These are phyloP conservation scores for Dioszegia hungarica DNA, from an alignment of 768 basidiomycete genomes.

Conservation along the genomic window DNA sequence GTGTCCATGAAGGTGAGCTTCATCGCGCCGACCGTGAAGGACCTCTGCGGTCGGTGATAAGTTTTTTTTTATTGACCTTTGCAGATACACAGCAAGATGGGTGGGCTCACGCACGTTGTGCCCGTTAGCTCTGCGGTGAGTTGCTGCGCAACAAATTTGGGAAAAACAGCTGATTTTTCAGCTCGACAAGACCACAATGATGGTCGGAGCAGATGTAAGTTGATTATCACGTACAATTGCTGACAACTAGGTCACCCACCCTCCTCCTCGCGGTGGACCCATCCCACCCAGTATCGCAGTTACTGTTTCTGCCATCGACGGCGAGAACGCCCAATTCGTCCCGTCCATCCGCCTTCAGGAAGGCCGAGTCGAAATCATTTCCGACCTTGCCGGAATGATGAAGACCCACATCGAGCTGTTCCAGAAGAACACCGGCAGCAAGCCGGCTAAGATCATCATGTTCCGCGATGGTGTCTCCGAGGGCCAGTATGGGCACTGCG, in stretches of 20 bases:
- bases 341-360: constrained; percentile 42
- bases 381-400: constrained; percentile 41
- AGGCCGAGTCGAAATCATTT: constrained; percentile 44
- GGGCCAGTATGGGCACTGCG: constrained; percentile 45
- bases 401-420: constrained; percentile 32
- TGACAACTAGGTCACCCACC: no score
- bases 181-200: constrained; percentile 35
- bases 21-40: no score
- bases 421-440: constrained; percentile 31
- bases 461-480: constrained; percentile 49
- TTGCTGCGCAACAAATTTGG: constrained; percentile 7
- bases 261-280: constrained; percentile 25
- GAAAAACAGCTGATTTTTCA: background rate
- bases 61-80: no score
- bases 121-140: constrained; percentile 15
- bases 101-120: constrained; percentile 45
- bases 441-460: constrained; percentile 43
- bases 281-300: constrained; percentile 41
- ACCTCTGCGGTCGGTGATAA: background rate
- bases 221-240: no score
- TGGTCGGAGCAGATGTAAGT: constrained; percentile 42
- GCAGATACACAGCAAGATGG: constrained; percentile 47
- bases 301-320: constrained; percentile 28
- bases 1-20: constrained; percentile 48
- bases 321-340: constrained; percentile 30